A percentile compares a stretch with the other conserved stretches of the same genome.
Conservation (phyloP, 1,139 yeast species). For the Zygotorulaspora mrakii region DNA sequence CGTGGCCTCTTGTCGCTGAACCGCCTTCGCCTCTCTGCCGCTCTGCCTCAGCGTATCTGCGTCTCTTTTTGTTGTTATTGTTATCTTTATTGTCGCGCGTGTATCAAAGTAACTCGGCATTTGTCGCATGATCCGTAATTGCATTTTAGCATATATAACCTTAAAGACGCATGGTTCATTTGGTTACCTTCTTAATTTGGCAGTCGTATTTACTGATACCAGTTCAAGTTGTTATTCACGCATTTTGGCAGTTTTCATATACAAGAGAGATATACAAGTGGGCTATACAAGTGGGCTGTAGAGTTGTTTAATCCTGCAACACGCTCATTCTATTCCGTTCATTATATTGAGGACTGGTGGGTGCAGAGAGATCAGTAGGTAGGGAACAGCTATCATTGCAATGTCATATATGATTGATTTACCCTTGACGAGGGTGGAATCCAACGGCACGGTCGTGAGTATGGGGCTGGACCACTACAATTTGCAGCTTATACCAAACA, state of each 20-base stretch:
- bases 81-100: too few species aligned
- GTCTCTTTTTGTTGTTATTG: too few species aligned
- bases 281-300: too few species aligned
- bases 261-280: background rate
- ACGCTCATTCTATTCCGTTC: too few species aligned
- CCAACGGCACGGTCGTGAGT: conserved; percentile 16
- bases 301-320: too few species aligned
- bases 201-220: background rate
- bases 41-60: too few species aligned
- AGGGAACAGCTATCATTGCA: background rate
- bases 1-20: too few species aligned
- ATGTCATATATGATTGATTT: conserved; percentile 8
- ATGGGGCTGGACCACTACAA: conserved; percentile 16
- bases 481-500: conserved; percentile 17
- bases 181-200: too few species aligned
- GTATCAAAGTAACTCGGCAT: conserved; percentile 2
- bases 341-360: too few species aligned
- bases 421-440: conserved; percentile 15
- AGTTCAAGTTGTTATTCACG: conserved; percentile 2
- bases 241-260: background rate
- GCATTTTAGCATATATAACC: background rate
- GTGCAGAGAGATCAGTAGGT: too few species aligned
- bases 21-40: too few species aligned
- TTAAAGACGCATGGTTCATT: background rate
- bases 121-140: background rate